Conservation (phyloP, 768 basidiomycete species). For the Sutorius australiensis region DNA sequence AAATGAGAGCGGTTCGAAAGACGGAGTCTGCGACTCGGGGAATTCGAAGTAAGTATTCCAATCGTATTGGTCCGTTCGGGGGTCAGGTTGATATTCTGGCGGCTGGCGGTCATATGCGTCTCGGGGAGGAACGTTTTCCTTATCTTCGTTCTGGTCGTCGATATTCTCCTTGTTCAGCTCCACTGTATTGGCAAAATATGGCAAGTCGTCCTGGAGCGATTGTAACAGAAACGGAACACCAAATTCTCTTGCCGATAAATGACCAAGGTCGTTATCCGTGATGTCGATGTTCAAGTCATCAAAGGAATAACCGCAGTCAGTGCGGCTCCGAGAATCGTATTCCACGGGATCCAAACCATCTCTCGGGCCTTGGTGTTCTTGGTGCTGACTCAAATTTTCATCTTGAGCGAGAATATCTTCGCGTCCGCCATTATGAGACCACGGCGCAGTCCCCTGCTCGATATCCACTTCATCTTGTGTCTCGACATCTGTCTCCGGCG, state of each 20-base stretch:
- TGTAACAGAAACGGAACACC: slow-evolving; percentile 1
- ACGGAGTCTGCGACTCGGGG: slow-evolving; percentile 14
- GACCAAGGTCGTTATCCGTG: slow-evolving; percentile 5
- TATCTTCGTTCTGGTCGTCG: slow-evolving; percentile 11
- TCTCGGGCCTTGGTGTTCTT: not conserved
- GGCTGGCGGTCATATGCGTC: not conserved
- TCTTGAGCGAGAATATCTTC: not conserved
- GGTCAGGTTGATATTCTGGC: not conserved
- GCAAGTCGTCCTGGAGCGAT: slow-evolving; percentile 8
- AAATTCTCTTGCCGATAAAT: slow-evolving; percentile 3
- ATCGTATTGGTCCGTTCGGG: slow-evolving; percentile 9
- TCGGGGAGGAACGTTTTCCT: slow-evolving; percentile 15
- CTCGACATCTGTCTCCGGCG: not conserved
- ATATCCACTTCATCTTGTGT: not conserved
- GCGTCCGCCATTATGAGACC: not conserved
- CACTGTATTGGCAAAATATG: not conserved
- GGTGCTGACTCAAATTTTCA: not conserved
- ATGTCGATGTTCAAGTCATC: slow-evolving; percentile 16
- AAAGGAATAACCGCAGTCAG: slow-evolving; percentile 2
- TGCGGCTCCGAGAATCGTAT: not conserved
- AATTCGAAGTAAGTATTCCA: slow-evolving; percentile 24
- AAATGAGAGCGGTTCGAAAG: slow-evolving; percentile 27
- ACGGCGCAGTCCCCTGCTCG: not conserved
- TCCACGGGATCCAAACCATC: not conserved
- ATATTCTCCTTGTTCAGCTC: slow-evolving; percentile 15